These are phyloP conservation scores for Hordeum marinum DNA, from an alignment of 176 grass and related monocot genomes.

Conservation along the genomic window DNA sequence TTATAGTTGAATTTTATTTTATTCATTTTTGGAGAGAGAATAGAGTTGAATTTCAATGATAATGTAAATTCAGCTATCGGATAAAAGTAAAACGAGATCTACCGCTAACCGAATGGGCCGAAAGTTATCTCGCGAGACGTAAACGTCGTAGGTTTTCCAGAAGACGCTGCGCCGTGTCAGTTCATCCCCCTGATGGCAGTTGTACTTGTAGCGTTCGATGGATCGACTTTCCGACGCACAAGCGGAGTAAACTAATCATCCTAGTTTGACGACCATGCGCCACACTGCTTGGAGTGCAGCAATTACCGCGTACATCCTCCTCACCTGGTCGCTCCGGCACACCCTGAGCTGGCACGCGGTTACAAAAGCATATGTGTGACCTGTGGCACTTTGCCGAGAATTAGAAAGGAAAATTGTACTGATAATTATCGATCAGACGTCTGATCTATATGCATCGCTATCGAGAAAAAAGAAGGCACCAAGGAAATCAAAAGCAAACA, in stretches of 20 bases:
- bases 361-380: background rate
- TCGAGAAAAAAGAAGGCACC: background rate
- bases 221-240: conserved; percentile 37
- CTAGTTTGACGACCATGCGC: background rate
- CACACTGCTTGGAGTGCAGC: background rate
- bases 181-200: background rate
- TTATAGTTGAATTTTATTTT: no score
- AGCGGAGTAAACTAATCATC: conserved; percentile 33
- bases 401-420: background rate
- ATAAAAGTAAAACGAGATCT: background rate
- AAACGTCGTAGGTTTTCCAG: background rate
- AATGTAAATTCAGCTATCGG: background rate
- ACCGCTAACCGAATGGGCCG: background rate
- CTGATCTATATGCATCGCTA: conserved; percentile 15
- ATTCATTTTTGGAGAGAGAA: no score
- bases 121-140: background rate
- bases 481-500: background rate
- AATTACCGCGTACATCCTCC: background rate
- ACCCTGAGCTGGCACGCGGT: conserved; percentile 30
- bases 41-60: no score
- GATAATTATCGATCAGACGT: background rate
- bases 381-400: background rate
- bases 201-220: background rate
- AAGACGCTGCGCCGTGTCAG: background rate
- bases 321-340: conserved; percentile 6